Base-by-base conservation (phyloP, 2,329 filamentous ascomycete species). In the Colletotrichum nymphaeae region DNA sequence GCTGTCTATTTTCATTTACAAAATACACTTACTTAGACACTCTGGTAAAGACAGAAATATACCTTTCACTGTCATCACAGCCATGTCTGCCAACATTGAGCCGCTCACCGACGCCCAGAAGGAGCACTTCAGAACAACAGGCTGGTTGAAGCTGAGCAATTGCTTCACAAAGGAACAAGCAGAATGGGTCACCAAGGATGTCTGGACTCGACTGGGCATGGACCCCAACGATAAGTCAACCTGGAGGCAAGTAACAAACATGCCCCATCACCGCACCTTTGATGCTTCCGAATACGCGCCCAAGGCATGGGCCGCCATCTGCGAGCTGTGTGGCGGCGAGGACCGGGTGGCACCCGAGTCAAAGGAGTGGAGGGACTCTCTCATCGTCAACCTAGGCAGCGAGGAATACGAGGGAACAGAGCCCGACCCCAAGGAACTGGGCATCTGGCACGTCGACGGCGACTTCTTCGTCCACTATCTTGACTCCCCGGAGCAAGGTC, bases 401-500 rank as follows among this genome's bases (percentile, higher is more conserved):
- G 78, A 86, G 0, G 86, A 88, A 63, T 83, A 83, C 60, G 87
- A 89, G 73, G 86, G 87, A 5, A 84, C 84, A 63, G 84, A 86
- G 9, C 80, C 87, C 3, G 81, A 85, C 46, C 90, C 90, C 0
- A 84, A 86, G 63, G 85, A 89, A 0, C 82, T 93, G 26, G 78
- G 84, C 8, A 84, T 84, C 26, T 94, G 92, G 92, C 92, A 93
- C 80, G 90, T 93, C 22, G 92, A 93, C 80, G 92, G 92, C 9
- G 92, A 94, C 76, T 93, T 93, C 80, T 94, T 94, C 79, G 86
- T 92, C 5, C 92, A 94, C 82, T 94, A 91, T 76, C 87, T 94
- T 46, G 92, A 94, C 78, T 92, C 89, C 24, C 89, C 89, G 0
- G 92, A 94, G 82, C 92, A 94, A 80, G 92, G 86, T 0, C 81